Evolutionary conservation across 805 yeast genomes (phyloP).

Genomic region (Grigorovia jiainica): DNA sequence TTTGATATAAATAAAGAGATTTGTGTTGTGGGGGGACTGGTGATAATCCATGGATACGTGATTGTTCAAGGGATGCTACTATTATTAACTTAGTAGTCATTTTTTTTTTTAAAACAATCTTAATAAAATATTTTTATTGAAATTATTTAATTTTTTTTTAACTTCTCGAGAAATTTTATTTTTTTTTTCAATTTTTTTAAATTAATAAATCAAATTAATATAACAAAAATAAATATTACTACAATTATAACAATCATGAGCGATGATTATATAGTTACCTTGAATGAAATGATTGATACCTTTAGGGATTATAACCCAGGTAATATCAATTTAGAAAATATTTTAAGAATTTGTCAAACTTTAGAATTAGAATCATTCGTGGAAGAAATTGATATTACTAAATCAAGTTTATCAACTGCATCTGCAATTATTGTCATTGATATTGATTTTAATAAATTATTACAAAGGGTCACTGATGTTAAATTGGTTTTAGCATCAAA

Average conservation of each 20-base stretch:
- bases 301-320: slow-evolving; percentile 29
- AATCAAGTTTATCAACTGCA: slow-evolving; percentile 28
- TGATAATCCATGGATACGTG: no score
- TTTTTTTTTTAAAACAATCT: no score
- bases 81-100: no score
- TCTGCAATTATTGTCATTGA: slow-evolving; percentile 31
- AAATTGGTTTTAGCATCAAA: slow-evolving; percentile 30
- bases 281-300: slow-evolving; percentile 23
- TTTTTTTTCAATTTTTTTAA: no score
- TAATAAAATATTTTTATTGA: no score
- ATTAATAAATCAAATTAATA: no score
- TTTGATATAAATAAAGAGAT: background rate
- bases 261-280: slow-evolving; percentile 14
- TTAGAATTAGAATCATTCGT: slow-evolving; percentile 27
- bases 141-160: no score
- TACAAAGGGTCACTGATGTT: slow-evolving; percentile 25
- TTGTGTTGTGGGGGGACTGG: background rate
- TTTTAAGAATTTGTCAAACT: slow-evolving; percentile 27
- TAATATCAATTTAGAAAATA: slow-evolving; percentile 23
- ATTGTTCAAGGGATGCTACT: no score
- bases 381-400: slow-evolving; percentile 21
- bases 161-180: no score
- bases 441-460: slow-evolving; percentile 24
- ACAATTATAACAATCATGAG: no score
- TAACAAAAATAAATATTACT: no score